Evolutionary conservation across 2,329 filamentous ascomycete species (phyloP), one percentile per base, ranked within the genome.

Genomic region (Myriangium duriaei): DNA sequence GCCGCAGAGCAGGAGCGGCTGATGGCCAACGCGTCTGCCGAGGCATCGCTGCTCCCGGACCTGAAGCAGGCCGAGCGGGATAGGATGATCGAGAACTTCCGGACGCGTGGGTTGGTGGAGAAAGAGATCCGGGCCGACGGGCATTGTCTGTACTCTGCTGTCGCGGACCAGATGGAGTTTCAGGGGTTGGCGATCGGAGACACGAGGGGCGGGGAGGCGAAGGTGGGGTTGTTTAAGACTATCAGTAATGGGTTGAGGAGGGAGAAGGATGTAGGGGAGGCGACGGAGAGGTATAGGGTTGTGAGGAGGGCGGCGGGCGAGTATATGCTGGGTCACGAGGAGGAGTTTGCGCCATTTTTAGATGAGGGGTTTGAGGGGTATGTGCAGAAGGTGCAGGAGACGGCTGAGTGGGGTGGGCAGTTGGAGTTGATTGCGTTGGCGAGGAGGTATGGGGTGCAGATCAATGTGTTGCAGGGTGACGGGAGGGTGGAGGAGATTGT

Each of bases 351-450:
- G 40, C 79, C 82, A 0, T 98, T 95, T 54, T 64, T 94, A 48
- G 87, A 93, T 53, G 86, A 91, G 56, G 75, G 79, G 11, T 55
- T 95, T 32, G 72, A 73, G 3, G 64, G 64, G 6, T 93, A 96
- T 58, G 69, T 83, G 32, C 62, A 63, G 32, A 84, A 81, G 62
- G 83, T 98, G 43, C 65, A 78, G 45, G 76, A 91, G 42, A 95
- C 87, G 34, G 87, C 84, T 0, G 88, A 94, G 61, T 98, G 91
- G 91, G 91, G 91, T 34, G 91, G 91, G 0, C 84, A 96, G 65
- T 61, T 95, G 45, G 91, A 98, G 66, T 61, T 98, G 40, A 68
- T 79, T 57, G 91, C 91, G 15, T 68, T 98, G 55, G 82, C 88
- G 35, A 78, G 75, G 55, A 75, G 74, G 39, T 96, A 92, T 51